Evolutionary conservation across 345 rosid species (phyloP), one percentile per base, ranked within the genome.

Genomic region (Aethionema arabicum): DNA sequence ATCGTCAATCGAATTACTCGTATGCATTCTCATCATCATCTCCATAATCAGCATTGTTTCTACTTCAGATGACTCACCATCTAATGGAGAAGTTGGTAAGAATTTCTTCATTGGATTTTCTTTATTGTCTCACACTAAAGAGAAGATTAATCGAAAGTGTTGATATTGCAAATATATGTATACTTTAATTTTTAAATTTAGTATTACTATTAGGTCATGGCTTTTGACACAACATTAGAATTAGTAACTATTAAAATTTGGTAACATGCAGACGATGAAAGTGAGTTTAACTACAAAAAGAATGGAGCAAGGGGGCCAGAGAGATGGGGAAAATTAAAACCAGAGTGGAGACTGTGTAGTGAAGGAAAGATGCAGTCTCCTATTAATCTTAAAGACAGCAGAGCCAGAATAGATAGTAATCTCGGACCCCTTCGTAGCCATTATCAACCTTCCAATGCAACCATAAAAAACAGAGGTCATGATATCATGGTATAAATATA

Each of bases 331-430:
- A 75, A 72, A 52, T 36, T 90, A 41, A 83, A 75, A 33, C 71
- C 67, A 5, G 83, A 87, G 10, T 93, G 97, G 96, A 35, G 48
- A 14, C 37, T 56, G 2, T 93, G 99, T 61, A 58, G 71, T 44
- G 76, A 76, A 21, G 99, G 99, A 62, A 13, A 65, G 5, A 87
- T 86, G 96, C 96, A 91, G 59, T 91, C 98, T 48, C 98, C 95
- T 0, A 82, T 88, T 31, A 85, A 86, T 75, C 47, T 91, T 27
- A 27, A 32, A 32, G 65, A 74, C 43, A 73, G 80, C 40, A 78
- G 77, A 41, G 85, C 82, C 39, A 12, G 66, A 32, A 56, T 79
- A 5, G 80, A 75, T 14, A 41, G 81, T 11, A 69, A 69, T 61
- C 61, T 82, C 9, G 88, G 82, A 37, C 72, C 66, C 12, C 80